A percentile compares a stretch with the other conserved stretches of the same genome.
Conservation (phyloP, 139 green algal species). For the Coccomyxa sp. region DNA sequence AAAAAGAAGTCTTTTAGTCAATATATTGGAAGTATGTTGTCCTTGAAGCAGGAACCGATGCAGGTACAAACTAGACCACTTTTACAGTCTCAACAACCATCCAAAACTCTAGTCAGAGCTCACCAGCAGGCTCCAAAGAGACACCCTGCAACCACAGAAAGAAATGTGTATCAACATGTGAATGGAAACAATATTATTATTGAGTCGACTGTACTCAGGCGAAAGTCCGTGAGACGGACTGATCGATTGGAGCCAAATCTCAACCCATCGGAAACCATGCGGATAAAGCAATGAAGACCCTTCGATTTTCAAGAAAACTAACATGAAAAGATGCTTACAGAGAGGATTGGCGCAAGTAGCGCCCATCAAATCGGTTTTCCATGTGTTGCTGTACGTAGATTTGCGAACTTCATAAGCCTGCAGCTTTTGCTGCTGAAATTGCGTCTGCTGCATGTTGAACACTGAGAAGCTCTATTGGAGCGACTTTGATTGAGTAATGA, state of each 20-base stretch:
- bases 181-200: too few species aligned
- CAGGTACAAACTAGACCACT: too few species aligned
- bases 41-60: too few species aligned
- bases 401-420: slow-evolving; percentile 12
- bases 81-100: slow-evolving; percentile 15
- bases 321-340: slow-evolving; percentile 9
- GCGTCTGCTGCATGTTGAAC: too few species aligned
- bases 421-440: slow-evolving; percentile 20
- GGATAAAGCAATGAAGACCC: too few species aligned
- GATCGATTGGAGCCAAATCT: too few species aligned
- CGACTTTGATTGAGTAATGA: too few species aligned
- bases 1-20: too few species aligned
- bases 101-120: not conserved
- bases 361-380: slow-evolving; percentile 14
- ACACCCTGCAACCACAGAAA: slow-evolving; percentile 4
- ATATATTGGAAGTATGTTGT: too few species aligned
- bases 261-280: not conserved
- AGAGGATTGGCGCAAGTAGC: slow-evolving; percentile 6
- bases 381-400: slow-evolving; percentile 4
- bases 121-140: slow-evolving; percentile 3
- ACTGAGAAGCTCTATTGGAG: too few species aligned
- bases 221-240: too few species aligned
- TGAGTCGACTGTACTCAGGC: too few species aligned
- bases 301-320: not conserved
- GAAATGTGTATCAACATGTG: not conserved